Evolutionary conservation across 2,329 filamentous ascomycete genomes (phyloP), one percentile per base, ranked within the genome.

Genomic region (Pyrenochaeta sp.): DNA sequence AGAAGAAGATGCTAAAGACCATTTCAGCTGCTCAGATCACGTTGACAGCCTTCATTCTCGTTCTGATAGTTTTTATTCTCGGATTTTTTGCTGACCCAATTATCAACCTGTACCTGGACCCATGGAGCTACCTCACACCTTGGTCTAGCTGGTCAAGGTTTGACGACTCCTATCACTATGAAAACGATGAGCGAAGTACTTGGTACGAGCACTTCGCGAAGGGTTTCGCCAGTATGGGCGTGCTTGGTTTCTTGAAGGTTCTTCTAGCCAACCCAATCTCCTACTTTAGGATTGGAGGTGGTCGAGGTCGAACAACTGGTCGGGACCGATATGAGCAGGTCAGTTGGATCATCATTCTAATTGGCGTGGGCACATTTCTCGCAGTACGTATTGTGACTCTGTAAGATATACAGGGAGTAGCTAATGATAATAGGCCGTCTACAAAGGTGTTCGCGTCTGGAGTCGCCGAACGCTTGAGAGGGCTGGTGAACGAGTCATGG

Each of bases 61-160:
- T 92, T 36, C 61, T 88, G 43, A 85, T 89, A 50, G 84, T 97
- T 27, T 98, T 97, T 72, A 39, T 91, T 0, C 86, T 98, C 54
- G 95, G 95, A 42, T 98, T 97, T 71, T 80, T 98, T 65, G 94
- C 93, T 58, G 93, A 98, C 77, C 93, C 93, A 1, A 92, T 98
- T 59, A 90, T 98, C 76, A 91, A 93, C 68, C 80, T 97, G 28
- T 97, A 94, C 82, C 80, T 94, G 53, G 92, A 97, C 72, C 93
- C 93, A 0, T 79, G 79, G 64, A 72, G 73, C 43, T 79, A 78
- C 12, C 70, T 83, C 8, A 72, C 71, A 30, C 76, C 76, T 4
- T 76, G 72, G 61, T 64, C 69, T 48, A 67, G 59, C 27, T 54
- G 42, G 27, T 63, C 61, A 9, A 56, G 58, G 19, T 57, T 59